Evolutionary conservation across 1,139 yeast genomes (phyloP).

Genomic region (Yamadazyma jaroonii): DNA sequence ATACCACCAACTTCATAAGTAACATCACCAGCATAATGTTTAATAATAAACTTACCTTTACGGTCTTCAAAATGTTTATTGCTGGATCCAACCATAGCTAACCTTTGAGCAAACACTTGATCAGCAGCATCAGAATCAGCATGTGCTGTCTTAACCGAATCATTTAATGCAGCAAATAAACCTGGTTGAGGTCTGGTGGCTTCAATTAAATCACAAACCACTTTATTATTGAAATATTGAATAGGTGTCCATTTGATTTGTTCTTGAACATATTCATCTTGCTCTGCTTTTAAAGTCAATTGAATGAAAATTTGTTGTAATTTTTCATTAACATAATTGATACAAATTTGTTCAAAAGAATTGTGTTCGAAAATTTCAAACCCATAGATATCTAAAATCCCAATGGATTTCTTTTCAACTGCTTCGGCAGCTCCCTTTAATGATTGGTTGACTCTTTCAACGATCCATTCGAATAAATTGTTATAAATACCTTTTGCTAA

Average conservation of each 20-base stretch:
- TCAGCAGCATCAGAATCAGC: slow-evolving; percentile 98
- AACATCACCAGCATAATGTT: slow-evolving; percentile 99
- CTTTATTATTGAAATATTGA: slow-evolving; percentile 91
- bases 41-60: slow-evolving; percentile 81
- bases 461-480: slow-evolving; percentile 95
- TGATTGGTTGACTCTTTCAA: slow-evolving; percentile 85
- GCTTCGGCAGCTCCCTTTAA: slow-evolving; percentile 39
- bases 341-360: slow-evolving; percentile 95
- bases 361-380: slow-evolving; percentile 97
- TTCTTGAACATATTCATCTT: slow-evolving; percentile 94
- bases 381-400: slow-evolving; percentile 96
- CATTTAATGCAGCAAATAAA: slow-evolving; percentile 92
- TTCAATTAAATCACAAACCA: slow-evolving; percentile 96
- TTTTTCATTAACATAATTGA: slow-evolving; percentile 95
- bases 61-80: slow-evolving; percentile 91
- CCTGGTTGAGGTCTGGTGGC: slow-evolving; percentile 92
- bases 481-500: slow-evolving; percentile 92
- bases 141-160: slow-evolving; percentile 97
- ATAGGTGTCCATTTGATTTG: slow-evolving; percentile 98
- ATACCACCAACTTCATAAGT: slow-evolving; percentile 85
- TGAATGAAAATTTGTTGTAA: slow-evolving; percentile 96
- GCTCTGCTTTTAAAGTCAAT: slow-evolving; percentile 92
- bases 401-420: slow-evolving; percentile 60
- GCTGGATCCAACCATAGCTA: slow-evolving; percentile 72
- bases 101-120: slow-evolving; percentile 90